phyloP scores from a whole-genome alignment of 352 stramenopile species.

The Phytophthora rubi region DNA sequence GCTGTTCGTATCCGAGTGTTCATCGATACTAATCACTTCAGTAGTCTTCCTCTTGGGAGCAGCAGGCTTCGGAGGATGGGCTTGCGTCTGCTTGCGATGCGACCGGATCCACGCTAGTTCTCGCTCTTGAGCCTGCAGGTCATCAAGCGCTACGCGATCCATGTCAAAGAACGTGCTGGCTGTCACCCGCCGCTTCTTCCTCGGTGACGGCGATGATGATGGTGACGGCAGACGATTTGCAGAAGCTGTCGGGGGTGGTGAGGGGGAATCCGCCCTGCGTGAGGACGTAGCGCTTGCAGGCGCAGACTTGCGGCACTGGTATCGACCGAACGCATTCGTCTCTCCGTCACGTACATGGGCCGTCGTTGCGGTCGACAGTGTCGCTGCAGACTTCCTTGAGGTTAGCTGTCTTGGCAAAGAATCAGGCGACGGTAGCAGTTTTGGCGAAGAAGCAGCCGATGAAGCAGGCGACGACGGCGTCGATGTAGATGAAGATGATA shows the following conservation, averaged over 20 bases:
- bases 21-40: slow-evolving; percentile 23
- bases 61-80: slow-evolving; percentile 3
- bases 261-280: not conserved
- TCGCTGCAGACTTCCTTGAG: slow-evolving; percentile 8
- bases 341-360: slow-evolving; percentile 9
- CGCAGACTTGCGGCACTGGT: slow-evolving; percentile 26
- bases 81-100: slow-evolving; percentile 36
- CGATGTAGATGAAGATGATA: slow-evolving; percentile 13
- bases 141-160: slow-evolving; percentile 36
- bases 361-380: not conserved
- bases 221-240: slow-evolving; percentile 8
- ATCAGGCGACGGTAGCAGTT: slow-evolving; percentile 13
- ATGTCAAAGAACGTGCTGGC: slow-evolving; percentile 21
- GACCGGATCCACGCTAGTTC: slow-evolving; percentile 44
- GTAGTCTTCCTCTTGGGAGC: slow-evolving; percentile 16
- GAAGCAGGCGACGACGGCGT: slow-evolving; percentile 17
- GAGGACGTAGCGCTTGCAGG: not conserved
- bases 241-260: not conserved
- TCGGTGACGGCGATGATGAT: slow-evolving; percentile 14
- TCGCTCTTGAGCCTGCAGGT: slow-evolving; percentile 49
- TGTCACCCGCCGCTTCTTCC: slow-evolving; percentile 29
- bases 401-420: slow-evolving; percentile 13
- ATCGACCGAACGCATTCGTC: slow-evolving; percentile 13
- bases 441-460: slow-evolving; percentile 19
- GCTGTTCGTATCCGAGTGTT: slow-evolving; percentile 23